Evolutionary conservation across 2,329 filamentous ascomycete species (phyloP), one percentile per base, ranked within the genome.

Genomic region (Fusarium praegraminearum): DNA sequence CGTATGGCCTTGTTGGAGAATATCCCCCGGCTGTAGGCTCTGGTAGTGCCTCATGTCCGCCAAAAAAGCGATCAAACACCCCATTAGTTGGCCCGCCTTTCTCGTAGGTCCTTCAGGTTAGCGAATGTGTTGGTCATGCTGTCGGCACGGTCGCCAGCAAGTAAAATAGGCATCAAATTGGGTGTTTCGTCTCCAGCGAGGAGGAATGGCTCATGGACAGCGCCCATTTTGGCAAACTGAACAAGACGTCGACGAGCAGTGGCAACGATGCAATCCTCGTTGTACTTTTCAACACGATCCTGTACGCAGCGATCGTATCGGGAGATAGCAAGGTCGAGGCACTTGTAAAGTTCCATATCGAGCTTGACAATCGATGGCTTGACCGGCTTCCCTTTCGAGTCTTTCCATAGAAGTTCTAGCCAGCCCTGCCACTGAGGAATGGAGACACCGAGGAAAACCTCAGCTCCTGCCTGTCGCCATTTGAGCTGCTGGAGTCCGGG

Each of bases 221-320:
- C 40, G 33, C 53, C 53, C 3, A 3, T 32, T 11, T 32, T 36
- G 26, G 53, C 20, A 15, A 57, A 57, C 7, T 40, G 26, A 6
- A 57, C 44, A 16, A 57, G 24, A 3, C 53, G 53, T 11, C 53
- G 44, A 6, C 33, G 53, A 38, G 53, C 33, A 32, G 33, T 40
- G 3, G 44, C 33, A 18, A 57, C n/a, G 12, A 57, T 40, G 8
- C 26, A 30, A 22, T 49, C 33, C 20, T 57, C 53, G 15, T 57
- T 57, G 33, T 32, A 50, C 44, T 41, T 38, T 15, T 57, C 40
- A 32, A 57, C 28, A 11, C 44, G 54, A 7, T 51, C 33, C 26
- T 32, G 16, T 16, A 57, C n/a, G 4, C n/a, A 32, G 13, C 44
- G 54, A 15, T 51, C 45, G n/a, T 57, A 51, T 32, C 33, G 45